Conservation (phyloP, 2,329 filamentous ascomycete species). For the Zymoseptoria ardabiliae region DNA sequence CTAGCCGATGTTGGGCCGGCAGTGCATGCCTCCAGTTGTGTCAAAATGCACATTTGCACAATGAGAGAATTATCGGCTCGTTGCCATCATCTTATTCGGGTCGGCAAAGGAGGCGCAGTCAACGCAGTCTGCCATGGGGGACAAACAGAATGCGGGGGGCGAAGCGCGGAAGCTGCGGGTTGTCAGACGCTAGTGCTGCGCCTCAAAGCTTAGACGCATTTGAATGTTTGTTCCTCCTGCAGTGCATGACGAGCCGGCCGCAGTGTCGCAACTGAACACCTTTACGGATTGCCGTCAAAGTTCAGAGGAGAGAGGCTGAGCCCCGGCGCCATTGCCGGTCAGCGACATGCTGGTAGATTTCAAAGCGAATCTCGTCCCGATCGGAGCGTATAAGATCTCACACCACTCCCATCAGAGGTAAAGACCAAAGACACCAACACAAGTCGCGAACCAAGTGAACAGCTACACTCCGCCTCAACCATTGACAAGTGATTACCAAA, state of each 20-base stretch:
- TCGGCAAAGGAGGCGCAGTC: not conserved
- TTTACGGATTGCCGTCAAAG: not conserved
- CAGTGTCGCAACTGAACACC: not conserved
- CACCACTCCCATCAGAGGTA: not conserved
- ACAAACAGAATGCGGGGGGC: not conserved
- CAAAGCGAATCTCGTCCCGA: not conserved
- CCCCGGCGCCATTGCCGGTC: not conserved
- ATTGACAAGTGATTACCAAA: not conserved
- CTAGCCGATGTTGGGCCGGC: not conserved
- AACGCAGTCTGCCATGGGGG: not conserved
- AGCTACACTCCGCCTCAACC: not conserved
- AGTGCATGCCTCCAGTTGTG: not conserved
- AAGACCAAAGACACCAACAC: not conserved
- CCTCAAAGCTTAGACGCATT: not conserved
- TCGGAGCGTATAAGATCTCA: not conserved
- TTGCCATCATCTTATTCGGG: not conserved
- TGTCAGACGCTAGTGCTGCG: not conserved
- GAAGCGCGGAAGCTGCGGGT: not conserved
- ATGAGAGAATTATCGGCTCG: not conserved
- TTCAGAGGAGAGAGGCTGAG: not conserved
- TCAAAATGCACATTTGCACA: not conserved
- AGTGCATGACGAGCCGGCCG: not conserved
- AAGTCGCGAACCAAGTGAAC: not conserved
- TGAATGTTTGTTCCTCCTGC: not conserved
- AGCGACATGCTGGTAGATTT: not conserved